Conservation (phyloP, 2,329 filamentous ascomycete genomes). For the Exutisphaerella laricina region DNA sequence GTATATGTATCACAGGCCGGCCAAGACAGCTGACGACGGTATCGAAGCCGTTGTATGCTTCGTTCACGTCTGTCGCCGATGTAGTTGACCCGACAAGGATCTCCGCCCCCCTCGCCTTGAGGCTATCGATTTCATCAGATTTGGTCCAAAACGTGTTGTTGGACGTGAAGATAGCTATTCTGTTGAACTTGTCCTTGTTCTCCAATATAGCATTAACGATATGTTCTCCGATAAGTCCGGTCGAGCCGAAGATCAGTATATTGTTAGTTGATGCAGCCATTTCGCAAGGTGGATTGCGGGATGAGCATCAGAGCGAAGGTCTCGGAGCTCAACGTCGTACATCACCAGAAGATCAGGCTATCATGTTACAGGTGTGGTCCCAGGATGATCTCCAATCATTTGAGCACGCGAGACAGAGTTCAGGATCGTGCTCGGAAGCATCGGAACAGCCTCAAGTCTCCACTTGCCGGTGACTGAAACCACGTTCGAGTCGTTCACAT, state of each 20-base stretch:
- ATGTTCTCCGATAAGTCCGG: constrained; percentile 48
- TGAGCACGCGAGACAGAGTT: no score
- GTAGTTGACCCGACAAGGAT: constrained; percentile 53
- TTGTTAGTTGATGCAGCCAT: constrained; percentile 32
- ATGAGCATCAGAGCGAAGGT: background rate
- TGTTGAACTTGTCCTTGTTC: constrained; percentile 43
- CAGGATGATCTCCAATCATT: no score
- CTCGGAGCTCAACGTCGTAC: no score
- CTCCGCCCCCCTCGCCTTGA: constrained; percentile 46
- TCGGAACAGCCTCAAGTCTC: background rate
- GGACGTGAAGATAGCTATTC: constrained; percentile 54
- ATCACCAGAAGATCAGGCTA: no score
- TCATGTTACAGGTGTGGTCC: background rate
- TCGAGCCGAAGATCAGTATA: constrained; percentile 50
- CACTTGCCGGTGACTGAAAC: background rate
- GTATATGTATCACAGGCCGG: constrained; percentile 54
- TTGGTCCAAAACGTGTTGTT: constrained; percentile 48
- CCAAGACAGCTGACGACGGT: constrained; percentile 63
- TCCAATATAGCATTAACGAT: constrained; percentile 48
- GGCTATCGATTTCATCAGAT: constrained; percentile 41
- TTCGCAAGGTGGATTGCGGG: background rate
- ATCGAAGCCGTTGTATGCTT: constrained; percentile 56
- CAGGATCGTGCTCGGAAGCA: no score
- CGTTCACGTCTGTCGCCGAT: constrained; percentile 47
- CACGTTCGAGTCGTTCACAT: background rate